Evolutionary conservation across 129 eudicot genomes (phyloP).

Genomic region (Chrysanthemum lavandulifolium): DNA sequence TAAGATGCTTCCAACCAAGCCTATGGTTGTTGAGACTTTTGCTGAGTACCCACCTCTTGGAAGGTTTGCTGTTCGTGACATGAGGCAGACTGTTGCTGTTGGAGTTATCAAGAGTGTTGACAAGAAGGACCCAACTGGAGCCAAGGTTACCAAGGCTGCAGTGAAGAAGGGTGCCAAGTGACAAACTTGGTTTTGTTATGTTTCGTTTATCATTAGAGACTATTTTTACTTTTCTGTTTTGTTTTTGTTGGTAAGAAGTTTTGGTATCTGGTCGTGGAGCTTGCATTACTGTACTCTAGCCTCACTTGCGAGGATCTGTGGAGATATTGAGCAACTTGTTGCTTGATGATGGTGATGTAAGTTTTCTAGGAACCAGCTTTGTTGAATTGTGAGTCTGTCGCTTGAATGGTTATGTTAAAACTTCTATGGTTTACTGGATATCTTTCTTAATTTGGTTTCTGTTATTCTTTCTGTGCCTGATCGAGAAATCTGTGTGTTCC

Average conservation of each 20-base stretch:
- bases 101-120: conserved; percentile 34
- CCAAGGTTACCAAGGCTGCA: conserved; percentile 35
- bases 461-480: neutral
- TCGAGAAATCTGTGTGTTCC: too few species aligned
- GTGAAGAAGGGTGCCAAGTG: conserved; percentile 33
- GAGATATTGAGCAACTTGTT: conserved; percentile 33
- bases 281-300: conserved; percentile 33
- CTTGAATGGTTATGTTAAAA: neutral
- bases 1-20: conserved; percentile 41
- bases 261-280: conserved; percentile 18
- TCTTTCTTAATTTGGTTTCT: too few species aligned
- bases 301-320: conserved; percentile 38
- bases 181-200: neutral
- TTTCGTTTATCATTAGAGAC: conserved; percentile 1
- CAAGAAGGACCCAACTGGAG: conserved; percentile 35
- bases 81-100: conserved; percentile 37
- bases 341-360: conserved; percentile 20
- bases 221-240: conserved; percentile 4
- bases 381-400: neutral
- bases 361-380: neutral
- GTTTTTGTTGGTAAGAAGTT: conserved; percentile 12
- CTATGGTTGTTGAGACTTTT: conserved; percentile 36
- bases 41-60: conserved; percentile 37
- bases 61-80: conserved; percentile 32
- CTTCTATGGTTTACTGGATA: neutral